Evolutionary conservation across 352 stramenopile species (phyloP), one percentile per base, ranked within the genome.

Genomic region (Phytophthora pistaciae): DNA sequence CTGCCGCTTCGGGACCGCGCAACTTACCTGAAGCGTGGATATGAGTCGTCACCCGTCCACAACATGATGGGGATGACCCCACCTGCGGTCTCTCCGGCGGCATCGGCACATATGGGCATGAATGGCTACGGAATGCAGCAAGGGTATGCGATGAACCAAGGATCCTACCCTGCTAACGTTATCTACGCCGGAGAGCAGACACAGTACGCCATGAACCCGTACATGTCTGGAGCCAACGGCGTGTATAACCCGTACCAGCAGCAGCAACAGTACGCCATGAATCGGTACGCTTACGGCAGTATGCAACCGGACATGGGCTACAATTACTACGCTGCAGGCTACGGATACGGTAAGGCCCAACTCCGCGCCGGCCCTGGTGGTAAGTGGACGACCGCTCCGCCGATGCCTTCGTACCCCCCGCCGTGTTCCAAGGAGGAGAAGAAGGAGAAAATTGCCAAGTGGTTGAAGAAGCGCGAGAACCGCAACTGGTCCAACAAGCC

Each of bases 401-500:
- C 86, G 2, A 92, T 92, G 86, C 86, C 84, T 27, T 91, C 86
- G 64, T 94, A 91, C 52, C 86, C 86, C 21, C 84, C 84, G 11
- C 78, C 87, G 44, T 94, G 86, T 57, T 95, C 88, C 0, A 89
- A 88, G 54, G 86, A 95, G 65, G 88, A 95, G 63, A 95, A 94
- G 74, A 93, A 91, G 58, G 86, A 92, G 72, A 93, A 93, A 70
- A 93, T 95, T 55, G 83, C 84, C 5, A 86, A 85, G 59, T 95
- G 88, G 88, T 74, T 95, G 62, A 94, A 92, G 74, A 95, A 95
- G 65, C 86, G 88, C 36, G 88, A 92, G 71, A 89, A 87, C 65
- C 84, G 88, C 23, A 94, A 95, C 75, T 95, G 86, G 86, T 93
- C 85, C 25, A 95, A 92, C 71, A 95, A 95, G 53, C 86, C 88